Percentiles rank a stretch among this genome's conserved stretches.
Conservation (phyloP, 106 monocot species). For the Triglochin maritima region DNA sequence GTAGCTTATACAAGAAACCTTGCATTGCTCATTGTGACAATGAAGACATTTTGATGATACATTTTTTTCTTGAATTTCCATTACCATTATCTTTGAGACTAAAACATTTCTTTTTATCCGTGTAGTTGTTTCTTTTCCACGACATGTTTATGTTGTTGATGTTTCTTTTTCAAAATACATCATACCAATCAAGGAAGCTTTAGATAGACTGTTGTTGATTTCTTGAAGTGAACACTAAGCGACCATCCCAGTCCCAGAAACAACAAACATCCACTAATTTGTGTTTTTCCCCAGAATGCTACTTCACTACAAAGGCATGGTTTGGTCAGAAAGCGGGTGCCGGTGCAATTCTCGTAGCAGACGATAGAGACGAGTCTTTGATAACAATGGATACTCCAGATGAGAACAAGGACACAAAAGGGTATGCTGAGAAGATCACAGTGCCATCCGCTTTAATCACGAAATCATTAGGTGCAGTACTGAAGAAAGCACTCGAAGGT, state of each 20-base stretch:
- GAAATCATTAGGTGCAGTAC: conserved; percentile 39
- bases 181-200: neutral
- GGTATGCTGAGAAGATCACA: conserved; percentile 38
- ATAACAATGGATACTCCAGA: conserved; percentile 78
- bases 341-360: conserved; percentile 56
- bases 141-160: neutral
- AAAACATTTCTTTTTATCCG: neutral
- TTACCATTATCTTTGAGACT: neutral
- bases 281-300: conserved; percentile 36
- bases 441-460: conserved; percentile 54
- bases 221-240: neutral
- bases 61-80: neutral
- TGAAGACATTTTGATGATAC: neutral
- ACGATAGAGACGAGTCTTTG: conserved; percentile 44
- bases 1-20: neutral
- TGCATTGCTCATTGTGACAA: neutral
- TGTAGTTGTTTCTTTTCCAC: neutral
- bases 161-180: neutral
- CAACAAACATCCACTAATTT: neutral
- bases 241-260: no score
- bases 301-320: conserved; percentile 56
- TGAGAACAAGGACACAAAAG: conserved; percentile 19
- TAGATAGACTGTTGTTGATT: conserved; percentile 2
- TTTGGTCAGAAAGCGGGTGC: conserved; percentile 64
- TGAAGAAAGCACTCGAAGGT: conserved; percentile 49